Evolutionary conservation across 306 rosid species (phyloP).

Genomic region (Herpetospermum pedunculosum): DNA sequence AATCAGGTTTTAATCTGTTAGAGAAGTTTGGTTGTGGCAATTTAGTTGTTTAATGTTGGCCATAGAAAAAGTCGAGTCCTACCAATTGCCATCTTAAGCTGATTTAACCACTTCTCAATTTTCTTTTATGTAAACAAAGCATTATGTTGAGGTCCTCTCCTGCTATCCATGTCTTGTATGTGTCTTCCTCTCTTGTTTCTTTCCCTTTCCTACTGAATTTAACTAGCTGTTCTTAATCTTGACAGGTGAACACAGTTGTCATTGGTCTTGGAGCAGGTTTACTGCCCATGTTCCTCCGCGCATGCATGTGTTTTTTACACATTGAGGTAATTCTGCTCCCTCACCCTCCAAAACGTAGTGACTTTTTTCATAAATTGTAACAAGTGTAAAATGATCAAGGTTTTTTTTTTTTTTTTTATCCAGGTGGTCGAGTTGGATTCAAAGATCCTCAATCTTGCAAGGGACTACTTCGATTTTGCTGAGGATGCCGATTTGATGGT

Average conservation of each 20-base stretch:
- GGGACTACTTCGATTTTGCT: conserved; percentile 47
- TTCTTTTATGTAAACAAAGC: not conserved
- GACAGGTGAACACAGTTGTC: conserved; percentile 68
- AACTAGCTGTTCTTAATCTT: conserved; percentile 21
- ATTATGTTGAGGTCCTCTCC: not conserved
- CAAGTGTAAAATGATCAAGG: conserved; percentile 25
- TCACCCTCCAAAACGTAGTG: not conserved
- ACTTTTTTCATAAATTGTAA: not conserved
- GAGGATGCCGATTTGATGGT: conserved; percentile 77
- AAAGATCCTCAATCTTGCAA: conserved; percentile 53
- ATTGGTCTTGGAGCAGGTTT: conserved; percentile 97
- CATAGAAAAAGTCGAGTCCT: not conserved
- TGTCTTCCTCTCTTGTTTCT: not conserved
- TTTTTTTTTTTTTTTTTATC: too few relatives aligned
- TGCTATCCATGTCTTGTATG: not conserved
- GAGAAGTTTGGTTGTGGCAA: not conserved
- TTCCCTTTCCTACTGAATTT: conserved; percentile 12
- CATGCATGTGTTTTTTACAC: conserved; percentile 56
- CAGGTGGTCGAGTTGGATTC: conserved; percentile 94
- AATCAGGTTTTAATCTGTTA: not conserved
- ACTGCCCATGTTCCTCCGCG: conserved; percentile 89
- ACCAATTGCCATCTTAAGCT: not conserved
- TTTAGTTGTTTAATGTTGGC: not conserved
- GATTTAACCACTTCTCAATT: not conserved
- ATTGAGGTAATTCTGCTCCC: conserved; percentile 47